Percentiles rank a stretch among this genome's conserved stretches.
phyloP scores from a whole-genome alignment of 2,329 filamentous ascomycete species.

The Ascochyta fabae region DNA sequence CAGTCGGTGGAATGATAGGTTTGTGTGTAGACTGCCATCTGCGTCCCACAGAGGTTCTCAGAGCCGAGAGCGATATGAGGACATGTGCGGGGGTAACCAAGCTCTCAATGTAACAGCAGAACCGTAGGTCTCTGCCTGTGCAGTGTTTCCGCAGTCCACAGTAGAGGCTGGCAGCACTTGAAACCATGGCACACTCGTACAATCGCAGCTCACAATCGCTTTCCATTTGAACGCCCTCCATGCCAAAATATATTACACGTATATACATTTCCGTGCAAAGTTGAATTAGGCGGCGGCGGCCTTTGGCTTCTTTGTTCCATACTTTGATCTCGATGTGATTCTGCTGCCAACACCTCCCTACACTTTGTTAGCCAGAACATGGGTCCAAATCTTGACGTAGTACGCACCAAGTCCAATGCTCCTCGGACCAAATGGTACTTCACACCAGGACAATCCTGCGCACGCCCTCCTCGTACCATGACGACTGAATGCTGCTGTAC shows the following conservation, averaged over 20 bases:
- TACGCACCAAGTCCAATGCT: slow-evolving; percentile 86
- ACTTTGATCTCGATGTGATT: slow-evolving; percentile 88
- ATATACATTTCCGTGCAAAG: slow-evolving; percentile 23
- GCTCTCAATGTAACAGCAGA: not conserved
- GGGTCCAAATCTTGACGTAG: not conserved
- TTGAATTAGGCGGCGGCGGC: slow-evolving; percentile 30
- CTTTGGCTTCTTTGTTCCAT: slow-evolving; percentile 99
- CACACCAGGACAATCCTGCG: slow-evolving; percentile 98
- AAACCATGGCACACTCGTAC: not conserved
- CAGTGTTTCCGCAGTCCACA: not conserved
- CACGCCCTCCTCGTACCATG: slow-evolving; percentile 87
- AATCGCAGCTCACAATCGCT: slow-evolving; percentile 6
- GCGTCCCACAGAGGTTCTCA: not conserved
- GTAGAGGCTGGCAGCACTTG: not conserved
- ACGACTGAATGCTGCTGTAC: slow-evolving; percentile 99
- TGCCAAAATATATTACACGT: slow-evolving; percentile 39
- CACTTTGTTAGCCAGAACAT: slow-evolving; percentile 28
- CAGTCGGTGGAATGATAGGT: not conserved
- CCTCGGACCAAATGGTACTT: slow-evolving; percentile 93
- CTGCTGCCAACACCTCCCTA: slow-evolving; percentile 90
- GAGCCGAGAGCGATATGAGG: not conserved
- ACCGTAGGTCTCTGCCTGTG: not conserved
- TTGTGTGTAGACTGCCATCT: not conserved
- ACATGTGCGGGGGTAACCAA: not conserved
- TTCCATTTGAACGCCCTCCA: slow-evolving; percentile 30